These are phyloP conservation scores for Athelia sp. DNA, from an alignment of 1,284 basidiomycete species.

Conservation along the genomic window DNA sequence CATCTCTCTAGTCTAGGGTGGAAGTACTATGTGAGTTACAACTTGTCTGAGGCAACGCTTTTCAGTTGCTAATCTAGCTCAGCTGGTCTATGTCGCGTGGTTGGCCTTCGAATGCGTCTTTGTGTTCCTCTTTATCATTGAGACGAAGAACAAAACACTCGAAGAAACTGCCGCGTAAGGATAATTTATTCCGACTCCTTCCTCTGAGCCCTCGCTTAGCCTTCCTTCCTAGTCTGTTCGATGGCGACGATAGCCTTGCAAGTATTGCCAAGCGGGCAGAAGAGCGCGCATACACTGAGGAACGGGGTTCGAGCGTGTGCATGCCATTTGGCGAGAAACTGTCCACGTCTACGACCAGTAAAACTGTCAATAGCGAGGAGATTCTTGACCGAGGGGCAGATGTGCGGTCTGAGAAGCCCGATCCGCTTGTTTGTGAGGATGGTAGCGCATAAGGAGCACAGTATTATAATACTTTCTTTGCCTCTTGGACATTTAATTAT, in stretches of 20 bases:
- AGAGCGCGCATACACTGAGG: background rate
- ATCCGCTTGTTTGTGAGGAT: no score
- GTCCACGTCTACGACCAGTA: no score
- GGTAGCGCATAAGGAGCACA: no score
- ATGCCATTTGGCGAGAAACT: no score
- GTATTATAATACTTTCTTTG: no score
- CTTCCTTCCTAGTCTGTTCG: constrained; percentile 8
- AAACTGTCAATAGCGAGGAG: no score
- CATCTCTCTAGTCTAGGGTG: constrained; percentile 23
- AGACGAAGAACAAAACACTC: constrained; percentile 36
- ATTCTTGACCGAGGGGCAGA: no score
- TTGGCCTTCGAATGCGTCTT: constrained; percentile 32
- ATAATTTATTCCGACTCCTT: background rate
- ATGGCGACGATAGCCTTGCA: constrained; percentile 11
- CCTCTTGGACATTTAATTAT: no score
- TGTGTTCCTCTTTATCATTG: constrained; percentile 35
- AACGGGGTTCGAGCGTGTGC: constrained; percentile 3
- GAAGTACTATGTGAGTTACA: constrained; percentile 31
- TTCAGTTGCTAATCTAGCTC: background rate
- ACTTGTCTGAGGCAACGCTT: background rate
- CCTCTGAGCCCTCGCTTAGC: background rate
- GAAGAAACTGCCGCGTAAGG: constrained; percentile 37
- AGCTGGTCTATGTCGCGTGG: constrained; percentile 41
- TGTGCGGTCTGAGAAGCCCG: no score
- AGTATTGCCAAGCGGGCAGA: constrained; percentile 6